Evolutionary conservation across 345 rosid genomes (phyloP).

Genomic region (Hypericum androsaemum): DNA sequence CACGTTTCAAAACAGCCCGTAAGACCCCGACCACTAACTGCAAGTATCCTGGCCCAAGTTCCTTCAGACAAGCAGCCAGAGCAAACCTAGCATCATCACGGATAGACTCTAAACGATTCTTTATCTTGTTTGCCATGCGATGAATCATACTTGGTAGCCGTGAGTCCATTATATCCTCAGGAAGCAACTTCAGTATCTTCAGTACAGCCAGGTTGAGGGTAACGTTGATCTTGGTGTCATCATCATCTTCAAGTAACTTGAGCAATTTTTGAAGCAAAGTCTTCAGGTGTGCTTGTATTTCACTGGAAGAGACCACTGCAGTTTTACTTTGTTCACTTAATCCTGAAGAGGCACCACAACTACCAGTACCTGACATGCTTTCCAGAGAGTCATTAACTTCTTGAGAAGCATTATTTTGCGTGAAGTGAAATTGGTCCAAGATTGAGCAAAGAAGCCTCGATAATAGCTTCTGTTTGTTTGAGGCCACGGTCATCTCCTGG

Average conservation of each 20-base stretch:
- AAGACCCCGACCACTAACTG: conserved; percentile 49
- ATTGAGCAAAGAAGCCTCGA: conserved; percentile 58
- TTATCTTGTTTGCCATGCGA: conserved; percentile 54
- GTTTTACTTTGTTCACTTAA: neutral
- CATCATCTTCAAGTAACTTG: conserved; percentile 46
- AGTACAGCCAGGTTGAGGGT: conserved; percentile 54
- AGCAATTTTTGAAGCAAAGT: conserved; percentile 60
- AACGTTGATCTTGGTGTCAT: conserved; percentile 52
- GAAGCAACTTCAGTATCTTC: conserved; percentile 84
- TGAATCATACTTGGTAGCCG: conserved; percentile 70
- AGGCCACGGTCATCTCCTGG: conserved; percentile 46
- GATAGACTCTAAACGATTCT: conserved; percentile 51
- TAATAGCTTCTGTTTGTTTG: conserved; percentile 55
- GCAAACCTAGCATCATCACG: conserved; percentile 82
- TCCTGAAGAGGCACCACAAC: neutral
- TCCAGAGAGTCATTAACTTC: conserved; percentile 21
- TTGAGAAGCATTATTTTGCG: conserved; percentile 22
- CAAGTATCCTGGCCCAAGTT: conserved; percentile 77
- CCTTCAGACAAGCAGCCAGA: conserved; percentile 81
- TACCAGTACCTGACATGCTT: conserved; percentile 12
- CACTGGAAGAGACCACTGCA: conserved; percentile 11
- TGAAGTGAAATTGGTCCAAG: conserved; percentile 72
- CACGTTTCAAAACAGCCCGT: conserved; percentile 63
- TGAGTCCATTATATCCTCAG: conserved; percentile 60
- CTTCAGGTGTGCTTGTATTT: conserved; percentile 53